Base-by-base conservation (phyloP, 163 green algal species). In the Scenedesmus sp. region DNA sequence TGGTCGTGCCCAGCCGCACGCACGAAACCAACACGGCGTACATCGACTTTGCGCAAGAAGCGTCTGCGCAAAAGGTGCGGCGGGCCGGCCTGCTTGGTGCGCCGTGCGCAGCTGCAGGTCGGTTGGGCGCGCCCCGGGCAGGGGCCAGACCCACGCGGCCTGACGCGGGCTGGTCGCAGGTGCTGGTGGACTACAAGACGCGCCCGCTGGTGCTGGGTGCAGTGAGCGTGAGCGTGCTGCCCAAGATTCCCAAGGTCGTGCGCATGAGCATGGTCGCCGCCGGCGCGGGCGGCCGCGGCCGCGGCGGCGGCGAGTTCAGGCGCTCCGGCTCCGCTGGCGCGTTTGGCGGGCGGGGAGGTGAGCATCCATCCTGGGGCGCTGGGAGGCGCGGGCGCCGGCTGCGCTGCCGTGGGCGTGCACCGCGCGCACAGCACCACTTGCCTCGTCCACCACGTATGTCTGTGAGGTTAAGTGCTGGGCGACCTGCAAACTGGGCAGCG, bases 11-110 rank as follows among this genome's bases (percentile, higher is more conserved):
- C 22, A 72, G 58, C 28, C 58, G 60, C 45, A 80, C 71, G 13
- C 71, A 80, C n/a, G 71, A 80, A 44, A 80, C 71, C 9, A 72
- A 80, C 71, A 80, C 71, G 13, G 71, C 71, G 1, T 80, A 80
- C 3, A 57, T 80, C 4, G 71, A 80, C 71, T 80, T 80, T 45
- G 71, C 71, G 24, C 15, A 22, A 5, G 69, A 67, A 14, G 17
- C 36, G 4, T 28, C 69, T 22, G 69, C 69, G 14, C 69, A 77
- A 28, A 77, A 77, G 69, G 69, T 77, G 36, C 9, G n/a, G n/a
- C n/a, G 56, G 4, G 22, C 50, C 6, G 14, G 50, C 50, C 24
- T 58, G 26, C 26, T n/a, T 54, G 22, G 22, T 17, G 22, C 22
- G 50, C 50, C 7, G 22, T n/a, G n/a, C n/a, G n/a, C n/a, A n/a